These are phyloP conservation scores for Hirschfeldia incana DNA, from an alignment of 345 rosid species.

Conservation along the genomic window DNA sequence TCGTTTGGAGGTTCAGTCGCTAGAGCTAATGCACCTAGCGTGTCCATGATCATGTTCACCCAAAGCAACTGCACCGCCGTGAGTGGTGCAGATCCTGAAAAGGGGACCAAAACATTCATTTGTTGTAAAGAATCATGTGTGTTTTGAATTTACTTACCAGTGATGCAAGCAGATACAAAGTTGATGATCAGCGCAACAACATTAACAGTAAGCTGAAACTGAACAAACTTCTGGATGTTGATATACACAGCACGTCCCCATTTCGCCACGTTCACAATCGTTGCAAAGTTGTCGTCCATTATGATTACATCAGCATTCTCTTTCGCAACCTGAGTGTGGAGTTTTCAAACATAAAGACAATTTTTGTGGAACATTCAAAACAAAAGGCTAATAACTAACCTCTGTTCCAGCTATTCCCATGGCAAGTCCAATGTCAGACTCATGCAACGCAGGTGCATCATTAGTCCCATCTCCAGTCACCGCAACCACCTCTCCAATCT, in stretches of 20 bases:
- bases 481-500: constrained; percentile 78
- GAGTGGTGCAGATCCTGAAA: constrained; percentile 75
- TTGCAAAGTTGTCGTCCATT: constrained; percentile 85
- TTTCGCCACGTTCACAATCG: constrained; percentile 82
- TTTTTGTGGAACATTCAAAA: neutral
- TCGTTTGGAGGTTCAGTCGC: constrained; percentile 87
- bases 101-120: constrained; percentile 14
- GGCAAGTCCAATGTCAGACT: constrained; percentile 93
- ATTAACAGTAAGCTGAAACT: constrained; percentile 95
- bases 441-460: constrained; percentile 94
- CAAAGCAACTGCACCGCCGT: constrained; percentile 86
- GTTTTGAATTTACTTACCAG: constrained; percentile 46
- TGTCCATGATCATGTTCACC: constrained; percentile 93
- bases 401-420: constrained; percentile 99
- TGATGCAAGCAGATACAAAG: constrained; percentile 79
- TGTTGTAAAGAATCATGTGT: too few species aligned
- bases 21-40: constrained; percentile 82
- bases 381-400: constrained; percentile 48
- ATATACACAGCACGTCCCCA: constrained; percentile 96
- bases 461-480: constrained; percentile 99
- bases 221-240: constrained; percentile 97
- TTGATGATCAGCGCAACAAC: constrained; percentile 84
- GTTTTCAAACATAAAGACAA: neutral
- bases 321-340: constrained; percentile 75
- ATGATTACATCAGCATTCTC: constrained; percentile 93